Evolutionary conservation across 139 green algal species (phyloP), one percentile per base, ranked within the genome.

Genomic region (Deuterostichococcus epilithicus): DNA sequence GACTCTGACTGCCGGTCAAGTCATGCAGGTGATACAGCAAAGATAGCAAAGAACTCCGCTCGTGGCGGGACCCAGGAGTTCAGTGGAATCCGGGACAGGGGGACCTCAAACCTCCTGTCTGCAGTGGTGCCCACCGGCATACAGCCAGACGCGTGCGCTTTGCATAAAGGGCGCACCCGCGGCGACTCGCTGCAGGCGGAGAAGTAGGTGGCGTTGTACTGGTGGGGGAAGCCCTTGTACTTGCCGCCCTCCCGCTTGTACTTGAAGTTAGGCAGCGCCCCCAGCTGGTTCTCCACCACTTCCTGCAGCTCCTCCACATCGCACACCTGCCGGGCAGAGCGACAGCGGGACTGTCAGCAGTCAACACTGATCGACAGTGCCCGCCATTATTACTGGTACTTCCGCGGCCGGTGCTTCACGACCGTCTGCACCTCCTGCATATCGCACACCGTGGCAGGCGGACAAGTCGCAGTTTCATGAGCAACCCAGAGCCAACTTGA

Each of bases 181-280:
- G 52, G 52, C 10, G 52, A 63, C 52, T 63, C 52, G 13, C 20
- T 13, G 52, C 52, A 63, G 4, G 81, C 84, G 25, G 73, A 82
- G 79, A 84, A 89, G 81, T 89, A 89, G 59, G 84, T 87, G 74
- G 74, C 78, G 68, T 87, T 89, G 79, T 81, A 85, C 79, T 89
- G 84, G 73, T 86, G 81, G 0, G 76, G 68, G 15, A 38, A 58
- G 20, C 65, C 30, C 13, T 60, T 30, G 73, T 83, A 83, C 3
- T 33, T 37, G 44, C 72, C 34, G 30, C 28, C 71, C 52, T 76
- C 23, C 1, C 37, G 63, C 45, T 84, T 72, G 47, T 84, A 72
- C 78, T 83, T 83, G 63, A 75, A 78, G 78, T 83, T 83, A 18
- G 78, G 78, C 37, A 32, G 38, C 63, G 73, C 78, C 18, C 72